Evolutionary conservation across 2,329 filamentous ascomycete species (phyloP), one percentile per base, ranked within the genome.

Genomic region (Rhinocladiella similis): DNA sequence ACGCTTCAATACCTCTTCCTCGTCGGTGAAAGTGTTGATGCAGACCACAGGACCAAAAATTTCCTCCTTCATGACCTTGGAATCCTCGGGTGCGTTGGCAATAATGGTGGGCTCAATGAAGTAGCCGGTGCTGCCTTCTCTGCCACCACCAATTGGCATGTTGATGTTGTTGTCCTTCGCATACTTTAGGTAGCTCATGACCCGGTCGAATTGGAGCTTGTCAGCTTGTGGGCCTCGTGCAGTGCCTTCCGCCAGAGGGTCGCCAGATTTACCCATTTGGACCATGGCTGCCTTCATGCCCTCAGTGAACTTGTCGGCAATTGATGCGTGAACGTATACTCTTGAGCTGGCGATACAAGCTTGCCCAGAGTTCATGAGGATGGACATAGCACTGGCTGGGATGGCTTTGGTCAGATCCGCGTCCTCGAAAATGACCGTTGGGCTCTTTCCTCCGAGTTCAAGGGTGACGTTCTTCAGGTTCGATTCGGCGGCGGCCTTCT

Each of bases 31-130:
- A n/a, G 77, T 79, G 50, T 87, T 67, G 10, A 88, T 71, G 0
- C 85, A 85, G 1, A 88, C 76, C 29, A 89, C 83, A 0, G 86
- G 86, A 0, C 80, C 83, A 61, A 86, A 86, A 7, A 83, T 80
- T 66, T 86, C 83, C 60, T 86, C 83, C 39, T 73, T 70, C 19
- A 85, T 82, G 16, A 86, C 74, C 10, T 76, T 70, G 1, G 81
- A 79, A 38, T 79, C 73, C 60, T 84, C 80, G 0, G 81, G 78
- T 19, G 83, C 82, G 58, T 81, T 80, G 33, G 80, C 75, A 25
- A 86, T 78, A 53, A 86, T 82, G 1, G 83, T 83, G 0, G 84
- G 83, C 27, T 77, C 70, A 60, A 86, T 74, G 72, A 83, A 84
- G 70, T 79, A 85, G 1, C 82, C 84, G 49, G 77, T 69, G 18